Evolutionary conservation across 805 yeast genomes (phyloP).

Genomic region (Saturnispora halmiae): DNA sequence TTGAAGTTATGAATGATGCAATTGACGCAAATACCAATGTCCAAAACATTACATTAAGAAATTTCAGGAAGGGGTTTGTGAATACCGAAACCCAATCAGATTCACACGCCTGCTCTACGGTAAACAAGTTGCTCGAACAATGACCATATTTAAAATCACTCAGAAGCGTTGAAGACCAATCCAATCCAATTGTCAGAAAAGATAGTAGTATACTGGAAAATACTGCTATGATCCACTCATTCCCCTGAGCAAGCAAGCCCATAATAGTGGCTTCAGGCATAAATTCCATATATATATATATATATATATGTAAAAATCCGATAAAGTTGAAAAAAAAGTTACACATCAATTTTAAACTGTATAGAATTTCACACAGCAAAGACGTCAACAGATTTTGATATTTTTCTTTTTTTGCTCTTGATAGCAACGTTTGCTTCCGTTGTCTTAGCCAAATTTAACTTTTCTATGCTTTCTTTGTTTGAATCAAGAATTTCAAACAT

Average conservation of each 20-base stretch:
- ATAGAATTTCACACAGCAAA: background rate
- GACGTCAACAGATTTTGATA: slow-evolving; percentile 18
- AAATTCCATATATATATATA: no score
- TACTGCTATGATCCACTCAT: slow-evolving; percentile 41
- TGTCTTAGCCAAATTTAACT: background rate
- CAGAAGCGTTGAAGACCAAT: slow-evolving; percentile 40
- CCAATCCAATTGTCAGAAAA: slow-evolving; percentile 38
- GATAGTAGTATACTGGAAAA: slow-evolving; percentile 41
- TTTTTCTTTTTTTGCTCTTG: slow-evolving; percentile 13
- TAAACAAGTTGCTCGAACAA: slow-evolving; percentile 31
- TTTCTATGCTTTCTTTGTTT: background rate
- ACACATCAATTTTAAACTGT: background rate
- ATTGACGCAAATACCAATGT: slow-evolving; percentile 33
- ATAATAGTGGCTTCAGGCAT: background rate
- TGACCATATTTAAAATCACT: slow-evolving; percentile 46
- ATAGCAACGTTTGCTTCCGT: background rate
- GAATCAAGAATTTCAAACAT: background rate
- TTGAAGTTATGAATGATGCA: slow-evolving; percentile 28
- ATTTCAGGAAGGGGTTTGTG: background rate
- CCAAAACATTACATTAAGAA: slow-evolving; percentile 27
- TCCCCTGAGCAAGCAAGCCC: slow-evolving; percentile 7
- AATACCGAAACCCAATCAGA: slow-evolving; percentile 20
- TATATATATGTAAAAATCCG: slow-evolving; percentile 2
- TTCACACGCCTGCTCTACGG: slow-evolving; percentile 27
- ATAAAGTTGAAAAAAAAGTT: background rate